Percentiles rank a stretch among this genome's conserved stretches.
Evolutionary conservation across 2,329 filamentous ascomycete species (phyloP).

Genomic region (Hymenotorrendiella dingleyae): DNA sequence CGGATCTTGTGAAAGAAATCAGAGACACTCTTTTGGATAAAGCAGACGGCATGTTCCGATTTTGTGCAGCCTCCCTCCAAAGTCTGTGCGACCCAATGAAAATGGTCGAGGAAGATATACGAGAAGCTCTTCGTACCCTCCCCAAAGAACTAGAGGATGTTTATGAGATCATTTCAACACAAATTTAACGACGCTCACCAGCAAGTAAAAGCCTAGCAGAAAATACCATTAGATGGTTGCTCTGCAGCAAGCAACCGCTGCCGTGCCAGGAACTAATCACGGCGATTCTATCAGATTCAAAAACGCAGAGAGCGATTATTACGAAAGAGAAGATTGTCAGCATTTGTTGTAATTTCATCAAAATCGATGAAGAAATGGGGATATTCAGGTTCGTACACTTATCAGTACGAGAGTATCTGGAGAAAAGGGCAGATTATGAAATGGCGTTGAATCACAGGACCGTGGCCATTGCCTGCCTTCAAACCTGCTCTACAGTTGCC

Average conservation of each 20-base stretch:
- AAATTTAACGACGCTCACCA: neutral
- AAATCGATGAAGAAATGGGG: neutral
- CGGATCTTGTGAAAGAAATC: neutral
- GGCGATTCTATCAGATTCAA: neutral
- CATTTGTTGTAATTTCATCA: constrained; percentile 3
- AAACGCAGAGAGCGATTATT: neutral
- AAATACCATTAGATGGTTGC: constrained; percentile 1
- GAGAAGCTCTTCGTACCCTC: no score
- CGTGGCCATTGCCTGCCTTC: no score
- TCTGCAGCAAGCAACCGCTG: constrained; percentile 5
- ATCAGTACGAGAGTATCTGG: constrained; percentile 4
- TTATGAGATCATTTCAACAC: constrained; percentile 1
- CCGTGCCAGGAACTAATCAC: neutral
- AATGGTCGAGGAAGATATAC: constrained; percentile 1
- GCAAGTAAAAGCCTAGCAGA: neutral
- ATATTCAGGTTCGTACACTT: constrained; percentile 4
- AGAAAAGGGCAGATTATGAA: neutral
- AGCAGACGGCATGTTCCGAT: constrained; percentile 12
- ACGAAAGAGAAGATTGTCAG: neutral
- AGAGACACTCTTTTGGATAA: neutral
- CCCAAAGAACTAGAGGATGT: no score
- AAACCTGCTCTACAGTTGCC: no score
- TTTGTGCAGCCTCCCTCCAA: constrained; percentile 10
- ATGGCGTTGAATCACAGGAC: no score
- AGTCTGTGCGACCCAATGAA: constrained; percentile 12